Evolutionary conservation across 106 monocot genomes (phyloP).

Genomic region (Apostasia ramifera): DNA sequence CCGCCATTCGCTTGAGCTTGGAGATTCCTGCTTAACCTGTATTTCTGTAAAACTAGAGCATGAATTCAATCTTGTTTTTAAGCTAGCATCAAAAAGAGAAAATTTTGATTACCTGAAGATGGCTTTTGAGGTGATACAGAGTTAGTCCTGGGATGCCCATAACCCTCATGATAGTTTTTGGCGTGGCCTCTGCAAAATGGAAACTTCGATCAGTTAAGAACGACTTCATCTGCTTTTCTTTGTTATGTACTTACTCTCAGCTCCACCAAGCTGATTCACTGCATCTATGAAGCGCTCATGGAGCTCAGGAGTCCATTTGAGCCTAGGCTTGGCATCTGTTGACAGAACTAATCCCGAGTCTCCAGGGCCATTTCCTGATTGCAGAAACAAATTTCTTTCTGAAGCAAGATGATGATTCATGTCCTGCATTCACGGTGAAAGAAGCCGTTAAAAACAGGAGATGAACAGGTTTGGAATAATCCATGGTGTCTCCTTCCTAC

Average conservation of each 20-base stretch:
- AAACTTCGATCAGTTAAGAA: conserved; percentile 1
- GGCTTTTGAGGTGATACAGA: conserved; percentile 67
- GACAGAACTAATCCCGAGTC: conserved; percentile 76
- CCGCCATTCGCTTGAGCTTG: conserved; percentile 28
- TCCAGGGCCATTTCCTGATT: conserved; percentile 38
- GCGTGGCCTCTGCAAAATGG: conserved; percentile 48
- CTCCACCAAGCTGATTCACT: conserved; percentile 85
- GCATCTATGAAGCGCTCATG: conserved; percentile 88
- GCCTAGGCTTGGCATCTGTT: conserved; percentile 86
- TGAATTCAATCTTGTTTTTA: neutral
- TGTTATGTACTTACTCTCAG: conserved; percentile 66
- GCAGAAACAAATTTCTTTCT: conserved; percentile 53
- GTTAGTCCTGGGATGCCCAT: conserved; percentile 71
- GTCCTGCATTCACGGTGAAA: conserved; percentile 14
- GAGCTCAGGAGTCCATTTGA: conserved; percentile 90
- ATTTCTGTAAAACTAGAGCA: conserved; percentile 32
- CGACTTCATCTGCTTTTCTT: neutral
- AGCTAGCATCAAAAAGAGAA: neutral
- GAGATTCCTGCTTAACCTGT: conserved; percentile 54
- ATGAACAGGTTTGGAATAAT: neutral
- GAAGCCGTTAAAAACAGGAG: neutral
- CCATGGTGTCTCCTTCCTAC: neutral
- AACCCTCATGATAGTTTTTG: conserved; percentile 69
- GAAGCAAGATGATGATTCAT: conserved; percentile 53
- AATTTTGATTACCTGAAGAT: conserved; percentile 40